A percentile compares a stretch with the other conserved stretches of the same genome.
Conservation (phyloP, 768 basidiomycete genomes). For the Lyophyllum atratum region DNA sequence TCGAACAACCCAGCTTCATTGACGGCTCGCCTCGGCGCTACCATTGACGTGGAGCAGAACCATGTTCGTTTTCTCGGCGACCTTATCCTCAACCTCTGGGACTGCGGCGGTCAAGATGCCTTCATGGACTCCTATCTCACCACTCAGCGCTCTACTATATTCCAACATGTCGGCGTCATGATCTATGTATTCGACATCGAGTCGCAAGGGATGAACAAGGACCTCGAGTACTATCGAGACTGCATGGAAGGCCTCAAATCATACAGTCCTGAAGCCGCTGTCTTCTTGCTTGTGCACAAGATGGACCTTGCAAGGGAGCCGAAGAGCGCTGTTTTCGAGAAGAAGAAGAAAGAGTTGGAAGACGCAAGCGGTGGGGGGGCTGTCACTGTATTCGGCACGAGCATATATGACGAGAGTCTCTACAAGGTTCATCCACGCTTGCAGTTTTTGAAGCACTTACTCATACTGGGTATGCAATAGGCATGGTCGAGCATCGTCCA, state of each 20-base stretch:
- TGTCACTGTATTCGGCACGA: constrained; percentile 86
- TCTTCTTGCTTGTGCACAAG: constrained; percentile 95
- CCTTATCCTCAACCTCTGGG: constrained; percentile 96
- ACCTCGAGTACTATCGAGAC: constrained; percentile 89
- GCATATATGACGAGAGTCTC: constrained; percentile 95
- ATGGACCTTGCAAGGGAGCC: constrained; percentile 89
- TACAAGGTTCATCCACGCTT: constrained; percentile 67
- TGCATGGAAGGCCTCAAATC: constrained; percentile 83
- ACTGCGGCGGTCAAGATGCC: constrained; percentile 97
- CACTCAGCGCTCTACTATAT: constrained; percentile 90
- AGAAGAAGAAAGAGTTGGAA: constrained; percentile 73
- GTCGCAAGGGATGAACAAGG: constrained; percentile 79
- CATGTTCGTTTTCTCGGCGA: constrained; percentile 97
- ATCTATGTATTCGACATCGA: constrained; percentile 99
- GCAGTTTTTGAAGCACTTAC: background rate
- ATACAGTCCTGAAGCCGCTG: constrained; percentile 78
- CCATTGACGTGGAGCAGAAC: constrained; percentile 97
- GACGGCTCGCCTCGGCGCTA: constrained; percentile 90
- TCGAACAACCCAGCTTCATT: constrained; percentile 93
- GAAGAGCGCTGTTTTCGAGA: constrained; percentile 58
- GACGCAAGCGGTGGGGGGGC: constrained; percentile 60
- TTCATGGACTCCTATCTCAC: constrained; percentile 98
- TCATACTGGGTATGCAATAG: constrained; percentile 38
- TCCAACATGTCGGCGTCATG: constrained; percentile 94
- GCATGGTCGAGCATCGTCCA: constrained; percentile 99